A percentile compares a stretch with the other conserved stretches of the same genome.
phyloP scores from a whole-genome alignment of 2,329 filamentous ascomycete species.

The Aspergillus oerlinghausenensis region DNA sequence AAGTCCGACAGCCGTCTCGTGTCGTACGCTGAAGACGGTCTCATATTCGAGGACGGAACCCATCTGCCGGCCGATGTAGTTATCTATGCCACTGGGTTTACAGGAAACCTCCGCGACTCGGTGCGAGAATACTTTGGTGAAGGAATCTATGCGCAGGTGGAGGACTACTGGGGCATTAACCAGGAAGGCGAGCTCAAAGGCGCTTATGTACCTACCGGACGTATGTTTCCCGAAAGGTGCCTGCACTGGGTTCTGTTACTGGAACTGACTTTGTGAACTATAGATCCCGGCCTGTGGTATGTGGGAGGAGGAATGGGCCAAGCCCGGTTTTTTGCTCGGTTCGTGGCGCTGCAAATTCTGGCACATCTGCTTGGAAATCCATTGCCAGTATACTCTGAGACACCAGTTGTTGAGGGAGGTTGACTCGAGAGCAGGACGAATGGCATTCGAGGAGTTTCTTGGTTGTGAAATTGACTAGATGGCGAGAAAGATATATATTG shows the following conservation, averaged over 20 bases:
- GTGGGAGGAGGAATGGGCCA: slow-evolving; percentile 41
- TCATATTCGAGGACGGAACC: slow-evolving; percentile 42
- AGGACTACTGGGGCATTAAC: slow-evolving; percentile 45
- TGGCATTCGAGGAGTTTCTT: neutral
- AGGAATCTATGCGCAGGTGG: slow-evolving; percentile 36
- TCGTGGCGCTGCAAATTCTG: slow-evolving; percentile 46
- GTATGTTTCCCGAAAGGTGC: slow-evolving; percentile 22
- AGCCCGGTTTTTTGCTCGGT: slow-evolving; percentile 39
- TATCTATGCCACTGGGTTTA: slow-evolving; percentile 45
- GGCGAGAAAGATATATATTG: neutral
- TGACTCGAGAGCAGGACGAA: neutral
- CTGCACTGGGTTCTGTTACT: neutral
- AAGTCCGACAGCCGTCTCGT: slow-evolving; percentile 18
- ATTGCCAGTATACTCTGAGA: slow-evolving; percentile 9
- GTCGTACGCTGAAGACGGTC: slow-evolving; percentile 35
- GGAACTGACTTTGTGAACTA: neutral
- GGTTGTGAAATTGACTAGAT: neutral
- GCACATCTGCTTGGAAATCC: slow-evolving; percentile 21
- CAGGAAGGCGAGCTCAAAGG: slow-evolving; percentile 46
- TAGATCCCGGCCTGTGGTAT: slow-evolving; percentile 38
- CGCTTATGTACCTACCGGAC: slow-evolving; percentile 35
- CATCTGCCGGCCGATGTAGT: slow-evolving; percentile 44
- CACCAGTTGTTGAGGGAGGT: neutral
- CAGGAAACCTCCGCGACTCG: slow-evolving; percentile 36
- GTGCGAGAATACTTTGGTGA: slow-evolving; percentile 39